Conservation (phyloP, 2,329 filamentous ascomycete species). For the Neurospora sp. region DNA sequence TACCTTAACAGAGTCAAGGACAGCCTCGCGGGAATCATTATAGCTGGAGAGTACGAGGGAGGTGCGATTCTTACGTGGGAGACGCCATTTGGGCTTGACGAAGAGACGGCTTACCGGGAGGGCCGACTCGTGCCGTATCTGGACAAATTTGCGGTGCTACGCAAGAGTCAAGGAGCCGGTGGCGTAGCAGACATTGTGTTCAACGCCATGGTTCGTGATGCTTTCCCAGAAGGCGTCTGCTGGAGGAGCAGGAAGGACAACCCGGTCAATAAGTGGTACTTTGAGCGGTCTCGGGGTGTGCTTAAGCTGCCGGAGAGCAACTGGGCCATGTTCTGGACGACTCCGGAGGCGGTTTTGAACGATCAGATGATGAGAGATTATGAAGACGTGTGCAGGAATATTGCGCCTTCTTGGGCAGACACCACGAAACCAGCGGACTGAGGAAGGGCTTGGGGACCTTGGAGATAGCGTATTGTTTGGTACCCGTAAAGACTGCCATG, state of each 20-base stretch:
- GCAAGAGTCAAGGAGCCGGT: constrained; percentile 76
- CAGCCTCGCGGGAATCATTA: constrained; percentile 81
- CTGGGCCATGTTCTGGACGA: constrained; percentile 99
- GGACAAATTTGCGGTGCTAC: constrained; percentile 94
- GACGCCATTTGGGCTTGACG: constrained; percentile 50
- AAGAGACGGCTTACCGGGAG: constrained; percentile 43
- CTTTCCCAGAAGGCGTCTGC: constrained; percentile 81
- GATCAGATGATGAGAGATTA: constrained; percentile 55
- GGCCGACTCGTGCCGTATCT: constrained; percentile 78
- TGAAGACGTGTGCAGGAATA: constrained; percentile 60
- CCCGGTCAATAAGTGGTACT: constrained; percentile 99
- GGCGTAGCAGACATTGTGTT: constrained; percentile 95
- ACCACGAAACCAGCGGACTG: constrained; percentile 49
- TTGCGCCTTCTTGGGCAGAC: constrained; percentile 56
- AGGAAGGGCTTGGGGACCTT: not conserved
- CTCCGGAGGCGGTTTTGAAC: constrained; percentile 49
- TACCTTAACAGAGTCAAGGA: constrained; percentile 75
- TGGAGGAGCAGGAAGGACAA: constrained; percentile 88
- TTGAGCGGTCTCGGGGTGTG: constrained; percentile 77
- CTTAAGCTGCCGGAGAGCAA: constrained; percentile 73
- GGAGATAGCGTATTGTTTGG: not conserved
- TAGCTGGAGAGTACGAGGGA: constrained; percentile 94
- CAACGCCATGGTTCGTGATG: constrained; percentile 84
- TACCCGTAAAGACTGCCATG: not conserved
- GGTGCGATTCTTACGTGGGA: constrained; percentile 96